Evolutionary conservation across 2,329 filamentous ascomycete species (phyloP).

Genomic region (Graphilbum fragrans): DNA sequence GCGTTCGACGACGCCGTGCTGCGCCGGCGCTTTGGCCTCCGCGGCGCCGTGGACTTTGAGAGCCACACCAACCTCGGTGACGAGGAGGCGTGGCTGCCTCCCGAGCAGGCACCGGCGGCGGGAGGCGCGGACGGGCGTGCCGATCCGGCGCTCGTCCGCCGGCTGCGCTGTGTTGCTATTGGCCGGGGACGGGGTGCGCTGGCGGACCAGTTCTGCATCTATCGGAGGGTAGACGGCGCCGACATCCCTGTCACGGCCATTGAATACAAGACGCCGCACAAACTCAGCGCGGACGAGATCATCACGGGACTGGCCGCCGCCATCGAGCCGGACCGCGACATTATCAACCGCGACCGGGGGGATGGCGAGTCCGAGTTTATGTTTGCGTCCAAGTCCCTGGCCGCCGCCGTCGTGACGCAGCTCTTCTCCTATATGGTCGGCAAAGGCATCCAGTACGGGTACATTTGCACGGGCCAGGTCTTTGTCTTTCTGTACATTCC

Average conservation of each 20-base stretch:
- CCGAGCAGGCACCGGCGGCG: constrained; percentile 4
- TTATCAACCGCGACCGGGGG: constrained; percentile 21
- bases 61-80: constrained; percentile 22
- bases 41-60: constrained; percentile 22
- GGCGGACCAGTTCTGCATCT: constrained; percentile 21
- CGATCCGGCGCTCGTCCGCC: constrained; percentile 3
- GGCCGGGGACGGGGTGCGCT: constrained; percentile 16
- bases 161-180: constrained; percentile 11
- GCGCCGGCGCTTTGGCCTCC: constrained; percentile 17
- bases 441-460: constrained; percentile 22
- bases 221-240: constrained; percentile 10
- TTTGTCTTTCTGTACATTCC: too few relatives aligned
- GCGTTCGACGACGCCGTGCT: constrained; percentile 16
- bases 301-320: constrained; percentile 19
- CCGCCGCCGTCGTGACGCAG: constrained; percentile 23
- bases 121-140: constrained; percentile 3
- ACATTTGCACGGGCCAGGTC: too few relatives aligned
- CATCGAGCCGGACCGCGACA: constrained; percentile 19
- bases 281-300: constrained; percentile 20
- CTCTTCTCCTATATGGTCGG: constrained; percentile 26
- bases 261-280: constrained; percentile 26
- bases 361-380: constrained; percentile 16
- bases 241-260: constrained; percentile 18
- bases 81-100: too few relatives aligned
- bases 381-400: constrained; percentile 18